Percentiles rank a stretch among this genome's conserved stretches.
Conservation (phyloP, 176 grass and related monocot species). For the Puccinellia tenuiflora region DNA sequence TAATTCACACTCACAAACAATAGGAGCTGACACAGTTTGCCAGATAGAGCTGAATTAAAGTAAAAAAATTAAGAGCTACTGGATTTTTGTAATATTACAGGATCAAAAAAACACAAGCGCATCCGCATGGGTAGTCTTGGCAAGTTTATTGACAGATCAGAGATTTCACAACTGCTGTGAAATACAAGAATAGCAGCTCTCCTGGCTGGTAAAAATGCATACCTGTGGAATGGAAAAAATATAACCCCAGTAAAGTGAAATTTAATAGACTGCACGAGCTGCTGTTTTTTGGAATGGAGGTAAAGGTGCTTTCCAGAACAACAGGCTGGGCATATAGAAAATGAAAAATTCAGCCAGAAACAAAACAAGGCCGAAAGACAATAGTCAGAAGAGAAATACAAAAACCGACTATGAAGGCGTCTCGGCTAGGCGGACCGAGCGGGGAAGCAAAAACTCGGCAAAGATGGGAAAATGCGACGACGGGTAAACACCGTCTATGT, state of each 20-base stretch:
- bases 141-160: background rate
- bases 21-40: too few species aligned
- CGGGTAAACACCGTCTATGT: constrained; percentile 88
- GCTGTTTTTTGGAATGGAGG: background rate
- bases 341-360: background rate
- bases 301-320: background rate
- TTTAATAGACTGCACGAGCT: background rate
- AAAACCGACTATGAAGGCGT: constrained; percentile 27
- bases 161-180: background rate
- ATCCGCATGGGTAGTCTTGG: background rate
- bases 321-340: background rate
- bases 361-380: background rate
- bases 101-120: background rate
- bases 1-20: too few species aligned
- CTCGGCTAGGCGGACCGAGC: constrained; percentile 62
- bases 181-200: background rate
- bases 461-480: constrained; percentile 89
- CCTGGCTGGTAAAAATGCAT: background rate
- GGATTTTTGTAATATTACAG: background rate
- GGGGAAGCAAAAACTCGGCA: constrained; percentile 85
- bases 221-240: background rate
- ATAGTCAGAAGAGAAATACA: constrained; percentile 1
- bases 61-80: background rate
- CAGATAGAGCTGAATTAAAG: too few species aligned
- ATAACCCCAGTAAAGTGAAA: background rate